Evolutionary conservation across 805 yeast genomes (phyloP).

Genomic region (Lachancea sp.): DNA sequence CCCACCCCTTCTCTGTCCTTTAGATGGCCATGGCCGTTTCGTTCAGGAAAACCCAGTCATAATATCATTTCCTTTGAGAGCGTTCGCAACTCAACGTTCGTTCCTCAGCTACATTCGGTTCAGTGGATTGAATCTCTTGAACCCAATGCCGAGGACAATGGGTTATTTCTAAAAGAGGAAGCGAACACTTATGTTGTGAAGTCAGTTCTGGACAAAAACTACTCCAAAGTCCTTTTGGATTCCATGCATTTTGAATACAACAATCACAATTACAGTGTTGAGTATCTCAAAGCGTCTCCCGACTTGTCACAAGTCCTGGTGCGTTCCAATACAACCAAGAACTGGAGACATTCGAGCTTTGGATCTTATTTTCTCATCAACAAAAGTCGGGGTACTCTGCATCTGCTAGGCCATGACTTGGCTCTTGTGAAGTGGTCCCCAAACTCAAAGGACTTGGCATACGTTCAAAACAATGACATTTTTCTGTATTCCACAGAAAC

Average conservation of each 20-base stretch:
- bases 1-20: neutral
- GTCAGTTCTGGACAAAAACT: constrained; percentile 36
- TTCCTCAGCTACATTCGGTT: constrained; percentile 45
- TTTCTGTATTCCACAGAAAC: constrained; percentile 41
- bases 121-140: constrained; percentile 64
- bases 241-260: constrained; percentile 41
- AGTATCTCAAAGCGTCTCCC: constrained; percentile 57
- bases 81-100: constrained; percentile 50
- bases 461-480: constrained; percentile 64
- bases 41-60: constrained; percentile 17
- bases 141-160: constrained; percentile 49
- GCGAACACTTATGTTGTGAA: constrained; percentile 48
- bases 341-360: constrained; percentile 49
- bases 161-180: constrained; percentile 53
- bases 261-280: constrained; percentile 41
- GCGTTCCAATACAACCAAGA: constrained; percentile 53
- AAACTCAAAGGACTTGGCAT: constrained; percentile 56
- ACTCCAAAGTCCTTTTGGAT: constrained; percentile 42
- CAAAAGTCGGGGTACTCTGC: constrained; percentile 22
- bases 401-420: constrained; percentile 29
- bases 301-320: constrained; percentile 53
- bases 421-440: constrained; percentile 70
- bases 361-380: constrained; percentile 41
- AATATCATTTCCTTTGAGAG: constrained; percentile 36
- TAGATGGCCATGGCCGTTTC: constrained; percentile 1